Evolutionary conservation across 2,329 filamentous ascomycete genomes (phyloP), one percentile per base, ranked within the genome.

Genomic region (Fusarium floridanum): DNA sequence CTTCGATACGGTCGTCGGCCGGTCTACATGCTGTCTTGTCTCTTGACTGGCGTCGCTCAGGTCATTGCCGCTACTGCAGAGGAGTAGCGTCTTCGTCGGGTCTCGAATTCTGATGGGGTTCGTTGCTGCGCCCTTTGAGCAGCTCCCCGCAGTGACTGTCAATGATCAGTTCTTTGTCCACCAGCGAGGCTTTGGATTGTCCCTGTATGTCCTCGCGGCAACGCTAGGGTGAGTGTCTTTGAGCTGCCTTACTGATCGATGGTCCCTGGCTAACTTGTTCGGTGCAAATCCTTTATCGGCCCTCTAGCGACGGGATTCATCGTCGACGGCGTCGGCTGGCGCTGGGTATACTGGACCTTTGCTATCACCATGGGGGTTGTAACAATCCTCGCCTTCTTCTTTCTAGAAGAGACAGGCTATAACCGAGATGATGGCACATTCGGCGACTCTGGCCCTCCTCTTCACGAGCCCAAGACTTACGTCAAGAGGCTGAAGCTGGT

Each of bases 171-270:
- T 62, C 24, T 62, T 62, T 50, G 43, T 62, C 9, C 60, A 62
- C 50, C 60, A 14, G 41, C 60, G 60, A 50, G 60, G 60, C 20
- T 62, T 62, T 36, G 60, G 20, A 20, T 36, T 62, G 60, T 62
- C 60, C 39, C 27, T 62, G 27, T 62, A 62, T 62, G 60, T 37
- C 41, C 60, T 62, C 4, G 60, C 60, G 20, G 60, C 41, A 34
- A 62, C 60, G 32, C 60, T 62, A 34, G 60, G 60, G 41, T 50
- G 89, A 91, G 41, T 43, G n/a, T 43, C 6, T 7, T 7, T 11
- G 10, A n/a, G 39, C 20, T 43, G 10, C 20, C 12, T 4, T 43
- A 12, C n/a, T 43, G n/a, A 20, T 43, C 20, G n/a, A 12, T 12
- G 9, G 20, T 43, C 41, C 6, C 11, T 20, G n/a, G n/a, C n/a